These are phyloP conservation scores for Scutellaria baicalensis DNA, from an alignment of 257 asterid species.

Conservation along the genomic window DNA sequence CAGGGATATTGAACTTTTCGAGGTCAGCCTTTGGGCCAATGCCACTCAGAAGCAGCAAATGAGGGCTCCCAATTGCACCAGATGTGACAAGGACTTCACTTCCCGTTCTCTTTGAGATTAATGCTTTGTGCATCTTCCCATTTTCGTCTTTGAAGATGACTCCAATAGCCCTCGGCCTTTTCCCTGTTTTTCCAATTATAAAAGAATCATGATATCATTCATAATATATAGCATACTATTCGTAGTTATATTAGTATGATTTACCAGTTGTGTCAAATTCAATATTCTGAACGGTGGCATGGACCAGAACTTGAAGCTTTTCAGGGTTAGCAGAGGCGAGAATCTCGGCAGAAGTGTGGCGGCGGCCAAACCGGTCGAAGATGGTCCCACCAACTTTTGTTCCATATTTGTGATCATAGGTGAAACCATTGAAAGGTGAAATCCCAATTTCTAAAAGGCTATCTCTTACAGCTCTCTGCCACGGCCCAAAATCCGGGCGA, in stretches of 20 bases:
- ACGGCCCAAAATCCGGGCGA: slow-evolving; percentile 58
- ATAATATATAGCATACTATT: background rate
- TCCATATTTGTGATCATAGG: slow-evolving; percentile 84
- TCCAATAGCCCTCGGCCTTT: slow-evolving; percentile 65
- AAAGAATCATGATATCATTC: background rate
- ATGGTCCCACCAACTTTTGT: slow-evolving; percentile 96
- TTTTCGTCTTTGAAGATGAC: slow-evolving; percentile 79
- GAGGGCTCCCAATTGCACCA: slow-evolving; percentile 99
- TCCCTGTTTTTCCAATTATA: slow-evolving; percentile 28
- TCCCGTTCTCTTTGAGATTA: slow-evolving; percentile 49
- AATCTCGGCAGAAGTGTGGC: slow-evolving; percentile 90
- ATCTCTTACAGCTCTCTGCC: slow-evolving; percentile 76
- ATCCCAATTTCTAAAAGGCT: slow-evolving; percentile 75
- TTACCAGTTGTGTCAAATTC: slow-evolving; percentile 60
- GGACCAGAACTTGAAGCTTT: slow-evolving; percentile 60
- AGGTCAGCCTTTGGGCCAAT: slow-evolving; percentile 77
- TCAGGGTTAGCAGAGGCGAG: slow-evolving; percentile 66
- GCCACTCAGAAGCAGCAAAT: slow-evolving; percentile 82
- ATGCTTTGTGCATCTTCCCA: slow-evolving; percentile 61
- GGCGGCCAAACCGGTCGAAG: slow-evolving; percentile 79
- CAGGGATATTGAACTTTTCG: slow-evolving; percentile 49
- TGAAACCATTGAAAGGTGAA: slow-evolving; percentile 94
- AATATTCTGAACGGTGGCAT: slow-evolving; percentile 70
- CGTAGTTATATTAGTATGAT: background rate
- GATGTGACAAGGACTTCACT: slow-evolving; percentile 73